Evolutionary conservation across 2,329 filamentous ascomycete genomes (phyloP).

Genomic region (Aspergillus hortae): DNA sequence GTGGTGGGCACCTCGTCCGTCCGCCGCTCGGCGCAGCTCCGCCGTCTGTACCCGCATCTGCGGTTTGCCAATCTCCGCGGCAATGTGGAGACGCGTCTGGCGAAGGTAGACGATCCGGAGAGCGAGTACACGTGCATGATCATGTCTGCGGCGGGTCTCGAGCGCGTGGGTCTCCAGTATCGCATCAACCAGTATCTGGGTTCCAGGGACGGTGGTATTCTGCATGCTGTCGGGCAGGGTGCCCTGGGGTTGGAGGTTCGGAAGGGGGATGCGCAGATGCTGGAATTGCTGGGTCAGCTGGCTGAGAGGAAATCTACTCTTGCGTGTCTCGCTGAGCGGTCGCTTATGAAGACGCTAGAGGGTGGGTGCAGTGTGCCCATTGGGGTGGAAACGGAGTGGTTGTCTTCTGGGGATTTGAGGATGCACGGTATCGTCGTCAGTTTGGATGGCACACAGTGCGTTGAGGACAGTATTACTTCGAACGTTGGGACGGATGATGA

Average conservation of each 20-base stretch:
- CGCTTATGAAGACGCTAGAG: slow-evolving; percentile 7
- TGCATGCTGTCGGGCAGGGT: slow-evolving; percentile 87
- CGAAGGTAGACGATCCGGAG: slow-evolving; percentile 73
- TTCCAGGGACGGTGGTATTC: slow-evolving; percentile 52
- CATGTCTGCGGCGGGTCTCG: slow-evolving; percentile 77
- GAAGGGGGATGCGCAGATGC: slow-evolving; percentile 2
- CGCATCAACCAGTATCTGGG: slow-evolving; percentile 75
- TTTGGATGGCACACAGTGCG: slow-evolving; percentile 5
- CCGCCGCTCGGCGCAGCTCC: slow-evolving; percentile 75
- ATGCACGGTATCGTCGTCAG: slow-evolving; percentile 10
- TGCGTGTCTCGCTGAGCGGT: slow-evolving; percentile 8
- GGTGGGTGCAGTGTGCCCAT: slow-evolving; percentile 10
- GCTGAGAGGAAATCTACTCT: slow-evolving; percentile 6
- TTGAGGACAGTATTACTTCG: not conserved
- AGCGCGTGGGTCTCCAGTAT: slow-evolving; percentile 64
- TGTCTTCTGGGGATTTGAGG: not conserved
- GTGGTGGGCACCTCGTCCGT: slow-evolving; percentile 86
- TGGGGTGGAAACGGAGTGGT: slow-evolving; percentile 11
- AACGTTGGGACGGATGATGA: not conserved
- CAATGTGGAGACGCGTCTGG: slow-evolving; percentile 76
- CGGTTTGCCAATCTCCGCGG: slow-evolving; percentile 75
- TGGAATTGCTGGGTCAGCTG: slow-evolving; percentile 2
- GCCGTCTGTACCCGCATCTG: slow-evolving; percentile 68
- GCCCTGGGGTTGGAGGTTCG: slow-evolving; percentile 61
- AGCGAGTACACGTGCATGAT: slow-evolving; percentile 72